Evolutionary conservation across 164 flowering plant genomes (phyloP).

Genomic region (Cinnamomum chago): DNA sequence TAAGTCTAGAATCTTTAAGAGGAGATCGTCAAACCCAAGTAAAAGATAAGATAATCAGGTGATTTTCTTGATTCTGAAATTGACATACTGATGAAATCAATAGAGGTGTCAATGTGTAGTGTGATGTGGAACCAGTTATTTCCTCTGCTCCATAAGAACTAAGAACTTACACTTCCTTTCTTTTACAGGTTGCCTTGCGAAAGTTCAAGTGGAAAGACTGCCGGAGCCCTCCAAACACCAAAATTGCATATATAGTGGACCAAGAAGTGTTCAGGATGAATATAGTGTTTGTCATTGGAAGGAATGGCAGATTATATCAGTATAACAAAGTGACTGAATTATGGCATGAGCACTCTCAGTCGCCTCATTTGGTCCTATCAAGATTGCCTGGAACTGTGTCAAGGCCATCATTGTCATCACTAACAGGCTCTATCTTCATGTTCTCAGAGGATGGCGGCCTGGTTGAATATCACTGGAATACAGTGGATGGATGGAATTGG

Average conservation of each 20-base stretch:
- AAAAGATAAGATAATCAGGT: too few species aligned
- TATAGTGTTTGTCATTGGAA: slow-evolving; percentile 66
- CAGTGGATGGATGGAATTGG: slow-evolving; percentile 82
- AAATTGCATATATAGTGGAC: slow-evolving; percentile 65
- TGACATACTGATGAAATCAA: too few species aligned
- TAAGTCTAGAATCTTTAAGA: too few species aligned
- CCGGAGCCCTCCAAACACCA: slow-evolving; percentile 48
- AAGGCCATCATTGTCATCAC: slow-evolving; percentile 47
- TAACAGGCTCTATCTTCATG: slow-evolving; percentile 77
- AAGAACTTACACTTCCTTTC: background rate
- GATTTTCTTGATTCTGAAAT: too few species aligned
- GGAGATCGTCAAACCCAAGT: too few species aligned
- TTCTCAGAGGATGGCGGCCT: slow-evolving; percentile 69
- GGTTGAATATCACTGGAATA: slow-evolving; percentile 70
- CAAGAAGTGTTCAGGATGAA: slow-evolving; percentile 67
- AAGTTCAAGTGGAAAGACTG: slow-evolving; percentile 88
- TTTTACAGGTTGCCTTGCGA: slow-evolving; percentile 54
- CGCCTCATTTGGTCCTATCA: slow-evolving; percentile 73
- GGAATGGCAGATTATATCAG: slow-evolving; percentile 70
- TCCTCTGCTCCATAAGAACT: background rate
- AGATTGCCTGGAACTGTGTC: slow-evolving; percentile 57
- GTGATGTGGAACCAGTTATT: too few species aligned
- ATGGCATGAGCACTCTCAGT: slow-evolving; percentile 87
- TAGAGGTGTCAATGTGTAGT: too few species aligned
- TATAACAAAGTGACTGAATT: slow-evolving; percentile 75